Evolutionary conservation across 192 early-diverging fungal genomes (phyloP).

Genomic region (Rhizoclosmatium globosum): DNA sequence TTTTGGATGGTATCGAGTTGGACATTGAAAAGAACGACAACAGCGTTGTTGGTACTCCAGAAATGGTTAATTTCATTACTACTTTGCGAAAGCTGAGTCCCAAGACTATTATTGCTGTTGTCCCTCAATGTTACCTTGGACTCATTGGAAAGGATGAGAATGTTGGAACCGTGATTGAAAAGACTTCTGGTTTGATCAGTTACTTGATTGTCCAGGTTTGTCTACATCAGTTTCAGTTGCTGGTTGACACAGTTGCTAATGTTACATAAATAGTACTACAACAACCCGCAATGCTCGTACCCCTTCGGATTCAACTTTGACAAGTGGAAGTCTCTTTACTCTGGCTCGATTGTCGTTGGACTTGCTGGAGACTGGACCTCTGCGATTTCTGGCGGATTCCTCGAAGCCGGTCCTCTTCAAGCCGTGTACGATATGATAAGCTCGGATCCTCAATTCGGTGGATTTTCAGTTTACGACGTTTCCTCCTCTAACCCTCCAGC

Average conservation of each 20-base stretch:
- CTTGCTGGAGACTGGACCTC: slow-evolving; percentile 38
- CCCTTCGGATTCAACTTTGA: slow-evolving; percentile 32
- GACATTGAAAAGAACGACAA: slow-evolving; percentile 30
- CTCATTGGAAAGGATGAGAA: slow-evolving; percentile 23
- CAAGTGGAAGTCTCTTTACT: slow-evolving; percentile 14
- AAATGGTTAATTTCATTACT: slow-evolving; percentile 34
- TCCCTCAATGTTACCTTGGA: slow-evolving; percentile 34
- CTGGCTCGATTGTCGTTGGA: slow-evolving; percentile 19
- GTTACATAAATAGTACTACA: not conserved
- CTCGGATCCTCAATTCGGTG: slow-evolving; percentile 17
- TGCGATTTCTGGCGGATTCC: slow-evolving; percentile 26
- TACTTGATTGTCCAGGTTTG: slow-evolving; percentile 30
- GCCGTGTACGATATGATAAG: slow-evolving; percentile 15
- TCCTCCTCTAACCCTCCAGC: slow-evolving; percentile 28
- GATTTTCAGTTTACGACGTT: slow-evolving; percentile 31
- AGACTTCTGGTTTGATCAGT: not conserved
- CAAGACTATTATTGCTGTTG: slow-evolving; percentile 23
- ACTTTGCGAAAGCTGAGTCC: slow-evolving; percentile 22
- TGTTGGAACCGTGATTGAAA: slow-evolving; percentile 25
- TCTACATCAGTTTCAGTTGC: not conserved
- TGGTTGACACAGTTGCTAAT: not conserved
- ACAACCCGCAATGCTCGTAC: slow-evolving; percentile 23
- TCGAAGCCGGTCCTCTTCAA: slow-evolving; percentile 33
- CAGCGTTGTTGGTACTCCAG: not conserved
- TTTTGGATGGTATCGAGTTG: slow-evolving; percentile 33